A percentile compares a stretch with the other conserved stretches of the same genome.
phyloP scores from a whole-genome alignment of 1,139 yeast species.

The Blastobotrys ciferrii region DNA sequence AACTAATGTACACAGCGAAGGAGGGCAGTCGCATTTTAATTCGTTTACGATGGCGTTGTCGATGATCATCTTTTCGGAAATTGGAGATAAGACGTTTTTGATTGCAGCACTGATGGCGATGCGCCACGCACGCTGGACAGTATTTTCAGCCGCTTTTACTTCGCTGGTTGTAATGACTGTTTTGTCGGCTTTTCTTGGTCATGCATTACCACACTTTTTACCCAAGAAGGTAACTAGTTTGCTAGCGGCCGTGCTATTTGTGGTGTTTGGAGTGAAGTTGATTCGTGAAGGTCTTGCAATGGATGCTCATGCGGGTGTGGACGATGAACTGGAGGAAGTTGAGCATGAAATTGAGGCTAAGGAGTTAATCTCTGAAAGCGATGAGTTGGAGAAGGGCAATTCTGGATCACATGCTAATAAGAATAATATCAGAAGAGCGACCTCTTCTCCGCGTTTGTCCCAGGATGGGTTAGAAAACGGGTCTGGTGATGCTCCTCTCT shows the following conservation, averaged over 20 bases:
- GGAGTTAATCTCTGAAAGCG: constrained; percentile 52
- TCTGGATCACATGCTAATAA: constrained; percentile 21
- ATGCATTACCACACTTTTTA: constrained; percentile 78
- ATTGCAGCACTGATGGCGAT: constrained; percentile 98
- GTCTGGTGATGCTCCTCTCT: constrained; percentile 27
- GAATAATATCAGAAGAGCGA: constrained; percentile 30
- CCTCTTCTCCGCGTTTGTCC: constrained; percentile 32
- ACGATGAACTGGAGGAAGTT: constrained; percentile 93
- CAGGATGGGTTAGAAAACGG: constrained; percentile 33
- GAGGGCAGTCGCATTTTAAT: constrained; percentile 23
- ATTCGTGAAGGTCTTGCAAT: constrained; percentile 77
- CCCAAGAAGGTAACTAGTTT: constrained; percentile 79
- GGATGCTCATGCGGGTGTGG: constrained; percentile 82
- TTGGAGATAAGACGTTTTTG: constrained; percentile 94
- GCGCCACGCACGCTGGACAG: constrained; percentile 81
- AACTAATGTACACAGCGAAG: neutral
- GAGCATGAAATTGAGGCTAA: constrained; percentile 83
- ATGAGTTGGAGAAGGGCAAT: constrained; percentile 57
- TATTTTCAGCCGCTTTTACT: constrained; percentile 82
- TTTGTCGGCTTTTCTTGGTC: constrained; percentile 87
- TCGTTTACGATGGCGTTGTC: constrained; percentile 38
- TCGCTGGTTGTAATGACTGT: constrained; percentile 89
- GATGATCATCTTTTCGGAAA: constrained; percentile 90
- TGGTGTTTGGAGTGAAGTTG: constrained; percentile 78
- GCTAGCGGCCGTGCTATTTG: constrained; percentile 74